Percentiles rank a stretch among this genome's conserved stretches.
phyloP scores from a whole-genome alignment of 2,329 filamentous ascomycete genomes.

The Pseudogymnoascus sp. region DNA sequence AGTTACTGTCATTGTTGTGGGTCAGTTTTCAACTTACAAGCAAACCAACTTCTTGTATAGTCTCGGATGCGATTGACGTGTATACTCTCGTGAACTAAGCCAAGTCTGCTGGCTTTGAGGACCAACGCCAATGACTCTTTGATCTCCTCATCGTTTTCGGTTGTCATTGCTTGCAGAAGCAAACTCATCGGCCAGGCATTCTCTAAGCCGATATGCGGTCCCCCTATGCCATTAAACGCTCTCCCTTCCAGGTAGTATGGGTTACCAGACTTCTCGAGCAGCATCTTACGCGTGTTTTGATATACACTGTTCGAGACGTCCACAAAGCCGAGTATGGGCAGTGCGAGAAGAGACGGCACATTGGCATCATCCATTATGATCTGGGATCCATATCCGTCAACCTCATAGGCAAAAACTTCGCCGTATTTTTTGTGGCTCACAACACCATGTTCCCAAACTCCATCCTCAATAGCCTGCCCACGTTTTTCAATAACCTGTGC shows the following conservation, averaged over 20 bases:
- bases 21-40: conserved; percentile 43
- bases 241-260: conserved; percentile 78
- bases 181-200: conserved; percentile 98
- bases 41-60: conserved; percentile 92
- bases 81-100: conserved; percentile 86
- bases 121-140: conserved; percentile 63
- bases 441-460: conserved; percentile 78
- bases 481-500: conserved; percentile 50
- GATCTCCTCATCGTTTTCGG: conserved; percentile 77
- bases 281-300: conserved; percentile 76
- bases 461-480: conserved; percentile 59
- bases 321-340: conserved; percentile 73
- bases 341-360: conserved; percentile 68
- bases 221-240: conserved; percentile 82
- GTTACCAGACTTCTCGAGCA: conserved; percentile 43
- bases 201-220: conserved; percentile 72
- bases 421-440: conserved; percentile 68
- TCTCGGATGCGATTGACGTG: conserved; percentile 61
- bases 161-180: conserved; percentile 84
- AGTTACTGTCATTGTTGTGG: not conserved
- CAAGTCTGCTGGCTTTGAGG: conserved; percentile 64
- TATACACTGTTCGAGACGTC: conserved; percentile 61
- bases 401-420: conserved; percentile 77
- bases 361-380: conserved; percentile 90
- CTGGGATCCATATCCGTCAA: conserved; percentile 75